Base-by-base conservation (phyloP, 495 filamentous ascomycete genomes). In the Darksidea phi region DNA sequence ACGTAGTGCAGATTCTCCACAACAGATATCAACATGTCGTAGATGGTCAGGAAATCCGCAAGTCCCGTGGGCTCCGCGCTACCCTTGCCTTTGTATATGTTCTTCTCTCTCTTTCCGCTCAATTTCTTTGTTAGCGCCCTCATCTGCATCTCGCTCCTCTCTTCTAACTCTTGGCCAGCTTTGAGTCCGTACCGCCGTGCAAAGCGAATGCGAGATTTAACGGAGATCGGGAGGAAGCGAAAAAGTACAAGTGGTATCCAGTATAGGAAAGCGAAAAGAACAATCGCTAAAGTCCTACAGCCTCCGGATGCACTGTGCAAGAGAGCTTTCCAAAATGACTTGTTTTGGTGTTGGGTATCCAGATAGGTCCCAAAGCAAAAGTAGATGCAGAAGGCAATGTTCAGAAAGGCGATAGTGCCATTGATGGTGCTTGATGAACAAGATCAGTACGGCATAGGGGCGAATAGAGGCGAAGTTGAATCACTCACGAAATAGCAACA, bases 1-100 rank as follows among this genome's bases (percentile, higher is more conserved):
- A 47, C 26, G 43, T 64, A 68, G 32, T 68, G 66, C 12, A 64
- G 53, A 46, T 68, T 18, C 12, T 36, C 20, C 15, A 42, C 57
- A 2, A 68, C 54, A 8, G 57, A 28, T 18, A 68, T 63, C 0
- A 68, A 52, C 2, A 68, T 60, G 57, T 68, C 66, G 57, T 68
- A 68, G 25, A 54, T 56, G n/a, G 42, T 28, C 11, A 68, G 51
- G 36, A 68, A 68, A 6, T 64, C 50, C 10, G 61, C 23, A n/a
- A 64, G 25, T 8, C 25, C 21, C 17, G 34, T 32, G 34, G 53
- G 34, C 37, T 60, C 15, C 18, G 17, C 43, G 2, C 17, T 6
- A 1, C 48, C 37, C 37, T 43, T 24, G 28, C 0, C 17, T 52
- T 21, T 1, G 52, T 46, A 54, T 18, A n/a, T 28, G 5, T 2